Base-by-base conservation (phyloP, 306 rosid species). In the Macrotyloma uniflorum region DNA sequence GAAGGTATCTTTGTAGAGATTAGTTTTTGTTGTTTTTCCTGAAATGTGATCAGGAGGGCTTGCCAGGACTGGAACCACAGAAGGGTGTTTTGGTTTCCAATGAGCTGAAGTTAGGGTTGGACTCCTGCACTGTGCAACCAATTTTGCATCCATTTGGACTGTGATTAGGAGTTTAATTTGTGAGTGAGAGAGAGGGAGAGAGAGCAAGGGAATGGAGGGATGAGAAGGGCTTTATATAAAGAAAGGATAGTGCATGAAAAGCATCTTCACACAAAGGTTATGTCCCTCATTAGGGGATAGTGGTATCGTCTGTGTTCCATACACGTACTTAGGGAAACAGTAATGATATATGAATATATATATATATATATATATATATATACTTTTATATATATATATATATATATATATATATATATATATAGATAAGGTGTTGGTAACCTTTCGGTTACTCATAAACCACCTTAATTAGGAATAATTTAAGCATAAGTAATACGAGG, bases 141-240 rank as follows among this genome's bases (percentile, higher is more conserved):
- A 35, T 61, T 86, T 87, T 45, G 90, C 76, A 72, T 95, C 98
- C 98, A 95, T 95, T 51, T 78, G 7, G 62, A 16, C 20, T 58
- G 22, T 33, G 1, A 1, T 26, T 26, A 6, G 1, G 76, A 63
- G 53, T 50, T 72, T 33, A 33, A 33, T 5, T 66, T 62, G 10
- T 59, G 62, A 38, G 43, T 8, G 38, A 35, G 38, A 35, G 28
- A 26, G 28, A 30, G 33, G 50, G 67, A 28, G 49, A 62, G 57
- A 81, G 45, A 71, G 61, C 54, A 4, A 47, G 23, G 30, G 46
- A 57, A 40, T 53, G 49, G 16, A 59, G 12, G 43, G 22, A 30
- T 61, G 13, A 30, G 67, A 61, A 13, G 20, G 40, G 62, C 2
- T 55, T 2, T 20, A 58, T 58, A 57, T 61, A 61, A 1, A 30